Base-by-base conservation (phyloP, 2,329 filamentous ascomycete species). In the Xylariaceae sp. region DNA sequence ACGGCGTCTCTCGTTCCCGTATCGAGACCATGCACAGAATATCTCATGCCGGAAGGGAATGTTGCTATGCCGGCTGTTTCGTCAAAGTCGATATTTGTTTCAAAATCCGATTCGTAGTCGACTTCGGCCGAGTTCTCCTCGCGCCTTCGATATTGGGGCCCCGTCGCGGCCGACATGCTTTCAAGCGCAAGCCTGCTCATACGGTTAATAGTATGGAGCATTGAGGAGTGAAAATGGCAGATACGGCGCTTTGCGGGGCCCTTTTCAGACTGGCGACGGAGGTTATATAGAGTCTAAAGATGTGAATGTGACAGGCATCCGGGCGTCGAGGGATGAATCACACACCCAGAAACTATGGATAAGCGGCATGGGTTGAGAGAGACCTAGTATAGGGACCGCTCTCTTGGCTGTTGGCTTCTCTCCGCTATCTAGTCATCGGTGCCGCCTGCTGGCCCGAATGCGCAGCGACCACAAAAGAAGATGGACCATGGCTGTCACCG, bases 161-260 rank as follows among this genome's bases (percentile, higher is more conserved):
- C 67, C n/a, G 68, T 68, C 30, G 62, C 64, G 30, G 69, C 65
- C 49, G 72, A 64, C 69, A 74, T 74, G 55, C 63, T 68, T 57
- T 66, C 68, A 18, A 76, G 65, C 47, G 72, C 74, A 64, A 76
- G 73, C 65, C 68, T 66, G 62, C 69, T 71, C 60, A 77, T 67
- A 50, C 60, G 59, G 52, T 66, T 62, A 42, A 62, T 62, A 42
- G 67, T 67, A 47, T 68, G 64, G 57, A 66, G 69, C 68, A 74
- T 73, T 57, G 66, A 63, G 57, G 54, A 51, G 60, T 48, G 46
- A 53, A 47, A 53, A 57, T 58, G 58, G 58, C 55, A 42, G 43
- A 47, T 16, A 37, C 59, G 55, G 57, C 55, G 43, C 54, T 48
- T 49, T 43, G 32, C 46, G 55, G 53, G 51, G 54, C 53, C 53